Percentiles rank a stretch among this genome's conserved stretches.
phyloP scores from a whole-genome alignment of 257 asterid species.

The Datura wrightii region DNA sequence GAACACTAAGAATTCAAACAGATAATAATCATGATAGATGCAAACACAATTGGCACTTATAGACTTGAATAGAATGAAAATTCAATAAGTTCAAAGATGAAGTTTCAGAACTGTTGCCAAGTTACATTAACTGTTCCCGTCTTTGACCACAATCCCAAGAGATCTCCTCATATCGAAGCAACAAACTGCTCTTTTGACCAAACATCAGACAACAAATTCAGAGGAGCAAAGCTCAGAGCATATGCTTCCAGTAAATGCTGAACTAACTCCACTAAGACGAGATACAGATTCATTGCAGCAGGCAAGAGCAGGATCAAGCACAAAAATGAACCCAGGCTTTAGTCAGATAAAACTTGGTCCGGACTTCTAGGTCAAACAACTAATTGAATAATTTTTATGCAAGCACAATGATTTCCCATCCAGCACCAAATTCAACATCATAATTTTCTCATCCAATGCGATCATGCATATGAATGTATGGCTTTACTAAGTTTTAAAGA shows the following conservation, averaged over 20 bases:
- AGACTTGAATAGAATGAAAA: not conserved
- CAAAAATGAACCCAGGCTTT: not conserved
- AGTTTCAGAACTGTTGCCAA: not conserved
- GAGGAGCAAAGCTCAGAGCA: not conserved
- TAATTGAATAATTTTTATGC: not conserved
- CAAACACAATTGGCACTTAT: not conserved
- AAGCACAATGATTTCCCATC: not conserved
- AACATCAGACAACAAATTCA: not conserved
- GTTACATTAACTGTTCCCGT: not conserved
- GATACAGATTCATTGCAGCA: not conserved
- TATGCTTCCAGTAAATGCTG: constrained; percentile 17
- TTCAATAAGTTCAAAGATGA: constrained; percentile 2
- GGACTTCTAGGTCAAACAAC: not conserved
- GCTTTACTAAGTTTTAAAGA: not conserved
- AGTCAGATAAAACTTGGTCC: constrained; percentile 8
- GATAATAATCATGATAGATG: not conserved
- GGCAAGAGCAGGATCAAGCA: not conserved
- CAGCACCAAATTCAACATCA: not conserved
- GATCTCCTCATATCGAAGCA: not conserved
- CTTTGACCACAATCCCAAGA: not conserved
- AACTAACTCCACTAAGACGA: constrained; percentile 6
- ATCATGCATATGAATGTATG: not conserved
- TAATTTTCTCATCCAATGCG: constrained; percentile 3
- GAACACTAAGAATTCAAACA: constrained; percentile 14
- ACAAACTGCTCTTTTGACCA: not conserved